These are phyloP conservation scores for Articulospora tetracladia DNA, from an alignment of 495 filamentous ascomycete genomes.

Conservation along the genomic window DNA sequence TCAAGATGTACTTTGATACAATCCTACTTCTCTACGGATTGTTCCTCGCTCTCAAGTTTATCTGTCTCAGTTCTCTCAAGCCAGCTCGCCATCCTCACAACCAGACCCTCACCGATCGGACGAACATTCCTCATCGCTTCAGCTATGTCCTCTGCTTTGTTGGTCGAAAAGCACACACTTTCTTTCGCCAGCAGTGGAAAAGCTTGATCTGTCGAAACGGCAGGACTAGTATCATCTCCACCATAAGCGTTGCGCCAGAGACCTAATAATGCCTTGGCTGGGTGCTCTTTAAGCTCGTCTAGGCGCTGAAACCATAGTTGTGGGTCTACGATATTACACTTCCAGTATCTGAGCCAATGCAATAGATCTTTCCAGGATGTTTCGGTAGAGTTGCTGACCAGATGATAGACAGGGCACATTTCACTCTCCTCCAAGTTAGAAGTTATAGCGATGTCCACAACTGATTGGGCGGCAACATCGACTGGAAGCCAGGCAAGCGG, in stretches of 20 bases:
- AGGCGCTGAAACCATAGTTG: slow-evolving; percentile 39
- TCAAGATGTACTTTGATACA: too few relatives aligned
- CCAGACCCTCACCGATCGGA: slow-evolving; percentile 35
- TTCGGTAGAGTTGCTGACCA: slow-evolving; percentile 40
- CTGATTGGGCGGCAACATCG: slow-evolving; percentile 46
- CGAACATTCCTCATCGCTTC: slow-evolving; percentile 29
- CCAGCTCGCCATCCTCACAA: slow-evolving; percentile 45
- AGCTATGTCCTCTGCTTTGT: slow-evolving; percentile 28
- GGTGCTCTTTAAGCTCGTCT: slow-evolving; percentile 32
- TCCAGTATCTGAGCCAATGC: slow-evolving; percentile 31
- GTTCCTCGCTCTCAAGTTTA: not conserved
- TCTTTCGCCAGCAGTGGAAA: slow-evolving; percentile 5
- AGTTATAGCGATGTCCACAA: slow-evolving; percentile 32
- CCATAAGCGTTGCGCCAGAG: slow-evolving; percentile 37
- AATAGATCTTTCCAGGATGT: slow-evolving; percentile 43
- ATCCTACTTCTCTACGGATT: not conserved
- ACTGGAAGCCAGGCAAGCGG: slow-evolving; percentile 51
- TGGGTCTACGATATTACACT: slow-evolving; percentile 31
- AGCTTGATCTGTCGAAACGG: not conserved
- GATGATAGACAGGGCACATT: slow-evolving; percentile 40
- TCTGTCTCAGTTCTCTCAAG: slow-evolving; percentile 18
- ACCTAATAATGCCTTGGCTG: slow-evolving; percentile 38
- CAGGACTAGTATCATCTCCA: not conserved
- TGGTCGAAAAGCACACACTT: slow-evolving; percentile 29
- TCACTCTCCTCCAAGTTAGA: not conserved